A percentile compares a stretch with the other conserved stretches of the same genome.
Evolutionary conservation across 257 asterid genomes (phyloP).

Genomic region (Solanum gandarillasii): DNA sequence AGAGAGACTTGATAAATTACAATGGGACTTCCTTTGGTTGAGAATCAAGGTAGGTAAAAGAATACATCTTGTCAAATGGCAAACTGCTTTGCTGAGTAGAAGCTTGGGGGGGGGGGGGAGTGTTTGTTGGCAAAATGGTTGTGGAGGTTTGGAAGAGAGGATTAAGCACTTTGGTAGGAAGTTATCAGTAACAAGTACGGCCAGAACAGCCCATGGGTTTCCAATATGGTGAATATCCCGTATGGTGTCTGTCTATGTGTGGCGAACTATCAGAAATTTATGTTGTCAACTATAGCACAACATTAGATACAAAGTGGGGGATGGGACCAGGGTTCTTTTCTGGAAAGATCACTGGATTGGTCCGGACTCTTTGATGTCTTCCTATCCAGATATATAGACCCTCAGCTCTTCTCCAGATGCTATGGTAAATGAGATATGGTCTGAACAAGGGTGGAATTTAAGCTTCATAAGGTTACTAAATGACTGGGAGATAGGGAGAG

Average conservation of each 20-base stretch:
- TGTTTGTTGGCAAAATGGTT: not conserved
- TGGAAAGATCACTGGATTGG: not conserved
- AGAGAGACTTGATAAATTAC: not conserved
- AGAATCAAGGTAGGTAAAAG: not conserved
- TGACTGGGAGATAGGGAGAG: not conserved
- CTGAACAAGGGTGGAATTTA: not conserved
- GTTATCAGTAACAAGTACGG: not conserved
- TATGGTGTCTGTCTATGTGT: not conserved
- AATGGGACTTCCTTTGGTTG: not conserved
- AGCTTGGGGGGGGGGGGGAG: too few relatives aligned
- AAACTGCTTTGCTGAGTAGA: not conserved
- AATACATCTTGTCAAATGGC: not conserved
- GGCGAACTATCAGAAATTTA: not conserved
- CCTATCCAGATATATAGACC: not conserved
- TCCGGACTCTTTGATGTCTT: not conserved
- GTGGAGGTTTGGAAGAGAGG: not conserved
- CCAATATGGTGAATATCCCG: not conserved
- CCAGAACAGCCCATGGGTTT: not conserved
- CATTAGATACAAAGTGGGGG: not conserved
- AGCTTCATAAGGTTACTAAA: not conserved
- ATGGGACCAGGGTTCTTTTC: not conserved
- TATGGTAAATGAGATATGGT: not conserved
- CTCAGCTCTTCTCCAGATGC: not conserved
- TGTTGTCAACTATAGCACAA: not conserved
- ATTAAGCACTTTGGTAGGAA: not conserved